Percentiles rank a stretch among this genome's conserved stretches.
Evolutionary conservation across 495 filamentous ascomycete genomes (phyloP).

Genomic region (Penicillium longicatenatum): DNA sequence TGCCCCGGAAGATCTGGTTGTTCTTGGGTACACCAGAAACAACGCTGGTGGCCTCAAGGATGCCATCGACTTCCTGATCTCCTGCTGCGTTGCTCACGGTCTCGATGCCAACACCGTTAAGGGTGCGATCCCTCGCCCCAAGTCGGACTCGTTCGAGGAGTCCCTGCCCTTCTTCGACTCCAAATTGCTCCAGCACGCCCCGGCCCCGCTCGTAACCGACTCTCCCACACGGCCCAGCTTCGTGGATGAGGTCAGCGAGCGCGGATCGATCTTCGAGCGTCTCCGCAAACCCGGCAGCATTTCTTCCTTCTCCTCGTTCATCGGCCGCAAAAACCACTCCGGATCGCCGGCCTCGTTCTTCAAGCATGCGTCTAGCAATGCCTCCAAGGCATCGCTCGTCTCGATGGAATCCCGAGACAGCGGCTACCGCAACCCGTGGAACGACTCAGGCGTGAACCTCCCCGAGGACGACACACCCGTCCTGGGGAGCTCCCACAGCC

Average conservation of each 20-base stretch:
- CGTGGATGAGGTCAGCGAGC: slow-evolving; percentile 73
- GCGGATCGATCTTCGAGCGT: slow-evolving; percentile 81
- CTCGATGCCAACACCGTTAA: slow-evolving; percentile 84
- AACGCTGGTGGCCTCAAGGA: slow-evolving; percentile 94
- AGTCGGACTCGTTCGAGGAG: slow-evolving; percentile 98
- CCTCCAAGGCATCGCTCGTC: slow-evolving; percentile 89
- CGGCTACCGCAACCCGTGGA: slow-evolving; percentile 95
- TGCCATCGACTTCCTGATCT: slow-evolving; percentile 91
- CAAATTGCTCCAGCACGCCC: slow-evolving; percentile 89
- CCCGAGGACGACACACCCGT: slow-evolving; percentile 76
- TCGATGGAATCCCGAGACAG: slow-evolving; percentile 91
- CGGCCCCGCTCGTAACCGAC: slow-evolving; percentile 74
- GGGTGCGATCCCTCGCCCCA: slow-evolving; percentile 90
- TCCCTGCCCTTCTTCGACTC: slow-evolving; percentile 95
- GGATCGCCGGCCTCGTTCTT: slow-evolving; percentile 82
- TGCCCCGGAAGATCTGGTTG: slow-evolving; percentile 53
- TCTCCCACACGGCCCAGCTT: slow-evolving; percentile 82
- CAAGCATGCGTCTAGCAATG: slow-evolving; percentile 90
- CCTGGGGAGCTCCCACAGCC: slow-evolving; percentile 58
- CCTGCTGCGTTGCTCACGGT: slow-evolving; percentile 77
- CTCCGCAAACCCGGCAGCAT: slow-evolving; percentile 91
- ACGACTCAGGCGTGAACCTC: slow-evolving; percentile 92
- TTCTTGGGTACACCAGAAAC: slow-evolving; percentile 88
- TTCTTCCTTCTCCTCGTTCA: slow-evolving; percentile 87
- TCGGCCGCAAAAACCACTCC: slow-evolving; percentile 92